Evolutionary conservation across 768 basidiomycete species (phyloP).

Genomic region (Rhizopogon sp.): DNA sequence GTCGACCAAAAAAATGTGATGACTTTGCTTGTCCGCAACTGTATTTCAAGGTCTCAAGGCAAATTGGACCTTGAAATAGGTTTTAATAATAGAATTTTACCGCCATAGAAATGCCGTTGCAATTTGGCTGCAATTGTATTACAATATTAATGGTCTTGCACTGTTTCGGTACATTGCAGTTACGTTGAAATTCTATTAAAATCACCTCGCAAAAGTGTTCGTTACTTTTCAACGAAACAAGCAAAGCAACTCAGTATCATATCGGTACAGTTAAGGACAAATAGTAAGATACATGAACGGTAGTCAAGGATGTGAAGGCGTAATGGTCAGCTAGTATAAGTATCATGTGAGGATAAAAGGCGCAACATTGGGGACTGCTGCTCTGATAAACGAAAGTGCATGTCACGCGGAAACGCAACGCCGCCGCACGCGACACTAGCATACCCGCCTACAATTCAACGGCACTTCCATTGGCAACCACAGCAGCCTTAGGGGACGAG

Average conservation of each 20-base stretch:
- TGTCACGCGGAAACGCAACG: constrained; percentile 2
- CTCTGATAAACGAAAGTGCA: constrained; percentile 7
- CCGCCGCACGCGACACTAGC: constrained; percentile 4
- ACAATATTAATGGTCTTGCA: too few relatives aligned
- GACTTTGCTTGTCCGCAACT: too few relatives aligned
- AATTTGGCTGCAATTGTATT: too few relatives aligned
- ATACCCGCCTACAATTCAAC: constrained; percentile 4
- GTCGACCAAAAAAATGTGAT: too few relatives aligned
- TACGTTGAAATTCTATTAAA: too few relatives aligned
- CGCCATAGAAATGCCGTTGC: too few relatives aligned
- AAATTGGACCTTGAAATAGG: too few relatives aligned
- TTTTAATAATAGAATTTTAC: too few relatives aligned
- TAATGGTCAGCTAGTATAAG: constrained; percentile 1
- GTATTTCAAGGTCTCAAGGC: too few relatives aligned
- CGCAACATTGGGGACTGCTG: background rate
- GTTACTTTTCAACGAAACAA: background rate
- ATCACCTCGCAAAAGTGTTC: too few relatives aligned
- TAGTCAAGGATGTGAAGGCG: constrained; percentile 1
- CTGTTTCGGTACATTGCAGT: too few relatives aligned
- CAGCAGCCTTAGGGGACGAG: constrained; percentile 5
- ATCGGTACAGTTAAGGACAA: constrained; percentile 1
- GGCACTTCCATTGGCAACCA: constrained; percentile 5
- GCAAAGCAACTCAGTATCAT: background rate
- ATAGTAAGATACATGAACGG: constrained; percentile 9
- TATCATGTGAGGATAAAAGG: constrained; percentile 23